A percentile compares a stretch with the other conserved stretches of the same genome.
Conservation (phyloP, 106 monocot genomes). For the Dendrobium nobile region DNA sequence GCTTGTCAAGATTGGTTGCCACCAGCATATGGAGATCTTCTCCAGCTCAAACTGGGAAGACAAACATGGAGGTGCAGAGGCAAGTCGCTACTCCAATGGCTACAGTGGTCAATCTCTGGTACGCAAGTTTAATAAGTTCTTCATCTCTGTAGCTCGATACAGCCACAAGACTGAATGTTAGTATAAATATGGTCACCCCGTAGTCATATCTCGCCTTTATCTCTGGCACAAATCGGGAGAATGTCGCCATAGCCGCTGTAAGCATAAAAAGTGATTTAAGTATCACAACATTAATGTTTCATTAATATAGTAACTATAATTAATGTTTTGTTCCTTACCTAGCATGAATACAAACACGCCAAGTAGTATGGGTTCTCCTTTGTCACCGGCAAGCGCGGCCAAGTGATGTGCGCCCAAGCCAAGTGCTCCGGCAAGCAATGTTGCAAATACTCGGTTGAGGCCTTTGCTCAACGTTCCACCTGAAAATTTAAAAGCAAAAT, state of each 20-base stretch:
- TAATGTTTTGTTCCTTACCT: slow-evolving; percentile 17
- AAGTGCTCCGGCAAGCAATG: slow-evolving; percentile 39
- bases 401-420: slow-evolving; percentile 53
- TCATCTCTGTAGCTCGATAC: slow-evolving; percentile 65
- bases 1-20: slow-evolving; percentile 44
- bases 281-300: too few species aligned
- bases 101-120: slow-evolving; percentile 48
- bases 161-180: slow-evolving; percentile 33
- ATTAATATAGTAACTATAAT: too few species aligned
- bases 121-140: slow-evolving; percentile 34
- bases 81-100: slow-evolving; percentile 51
- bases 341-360: slow-evolving; percentile 47
- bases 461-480: slow-evolving; percentile 62
- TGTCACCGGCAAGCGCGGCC: slow-evolving; percentile 34
- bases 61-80: slow-evolving; percentile 35
- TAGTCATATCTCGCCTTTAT: neutral
- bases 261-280: neutral
- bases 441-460: slow-evolving; percentile 41
- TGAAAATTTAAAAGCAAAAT: neutral
- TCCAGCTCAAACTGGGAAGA: slow-evolving; percentile 62
- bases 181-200: too few species aligned
- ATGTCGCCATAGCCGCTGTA: slow-evolving; percentile 44
- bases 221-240: slow-evolving; percentile 60
- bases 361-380: slow-evolving; percentile 52
- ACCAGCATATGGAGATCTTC: slow-evolving; percentile 44